Base-by-base conservation (phyloP, 345 rosid genomes). In the Rhodomyrtus tomentosa region DNA sequence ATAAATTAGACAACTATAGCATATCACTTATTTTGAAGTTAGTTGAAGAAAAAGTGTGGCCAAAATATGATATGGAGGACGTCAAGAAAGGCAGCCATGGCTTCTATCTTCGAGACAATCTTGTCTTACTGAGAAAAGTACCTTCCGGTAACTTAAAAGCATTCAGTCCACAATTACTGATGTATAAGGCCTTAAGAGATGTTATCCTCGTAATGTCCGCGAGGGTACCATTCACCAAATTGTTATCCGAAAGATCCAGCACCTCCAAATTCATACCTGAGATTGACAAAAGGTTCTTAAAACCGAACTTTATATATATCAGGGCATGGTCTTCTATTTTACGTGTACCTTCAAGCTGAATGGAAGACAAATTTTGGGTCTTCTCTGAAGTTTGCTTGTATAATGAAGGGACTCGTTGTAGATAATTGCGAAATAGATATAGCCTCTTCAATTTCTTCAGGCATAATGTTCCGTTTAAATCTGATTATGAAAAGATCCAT, bases 341-440 rank as follows among this genome's bases (percentile, higher is more conserved):
- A 27, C 18, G 3, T 6, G 21, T 29, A 27, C 73, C 73, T 59
- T 29, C 73, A 29, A 27, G 73, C 10, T 29, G 38, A 2, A 14
- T 1, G 38, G 40, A 59, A 59, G 40, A 59, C 21, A 27, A 59
- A 59, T 27, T 29, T 59, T 59, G 21, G 38, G 38, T 36, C 2
- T 59, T 40, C 21, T 0, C 1, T 29, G 40, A 27, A 59, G 73
- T 29, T 59, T 59, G 40, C 73, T 59, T 59, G 73, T 59, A 59
- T 21, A 59, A 29, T 14, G 73, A 59, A 2, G 73, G 38, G 40
- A 59, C 21, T 29, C 5, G 38, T 6, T 29, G 5, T 29, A 27
- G 0, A 1, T 0, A 0, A 59, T 59, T 59, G 2, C 0, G 0
- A 59, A 10, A 7, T 29, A 59, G 40, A 59, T 14, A 3, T 15